phyloP scores from a whole-genome alignment of 2,329 filamentous ascomycete species.

The Mollisia scopiformis region DNA sequence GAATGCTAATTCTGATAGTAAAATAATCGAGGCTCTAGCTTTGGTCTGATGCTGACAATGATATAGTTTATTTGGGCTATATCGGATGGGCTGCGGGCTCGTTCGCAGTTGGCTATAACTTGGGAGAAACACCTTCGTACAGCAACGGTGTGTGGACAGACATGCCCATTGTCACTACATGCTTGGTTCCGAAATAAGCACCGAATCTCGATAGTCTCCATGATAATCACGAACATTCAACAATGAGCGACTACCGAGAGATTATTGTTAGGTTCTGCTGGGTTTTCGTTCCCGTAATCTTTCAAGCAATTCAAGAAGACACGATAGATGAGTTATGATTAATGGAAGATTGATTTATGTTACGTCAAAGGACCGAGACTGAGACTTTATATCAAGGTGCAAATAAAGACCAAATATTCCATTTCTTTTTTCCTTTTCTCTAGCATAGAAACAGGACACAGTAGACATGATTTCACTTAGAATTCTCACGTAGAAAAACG shows the following conservation, averaged over 20 bases:
- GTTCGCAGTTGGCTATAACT: constrained; percentile 25
- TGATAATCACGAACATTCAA: too few relatives aligned
- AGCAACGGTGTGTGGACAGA: constrained; percentile 3
- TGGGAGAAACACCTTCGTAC: neutral
- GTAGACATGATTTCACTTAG: too few relatives aligned
- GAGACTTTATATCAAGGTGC: too few relatives aligned
- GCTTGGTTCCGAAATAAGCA: neutral
- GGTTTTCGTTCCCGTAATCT: too few relatives aligned
- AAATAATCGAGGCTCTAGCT: neutral
- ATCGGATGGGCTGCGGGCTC: constrained; percentile 42
- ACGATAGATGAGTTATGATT: neutral
- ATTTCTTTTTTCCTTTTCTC: too few relatives aligned
- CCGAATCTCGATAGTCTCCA: too few relatives aligned
- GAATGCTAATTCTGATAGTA: neutral
- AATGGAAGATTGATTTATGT: neutral
- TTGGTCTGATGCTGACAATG: neutral
- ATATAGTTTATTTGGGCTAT: constrained; percentile 40
- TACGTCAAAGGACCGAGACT: too few relatives aligned
- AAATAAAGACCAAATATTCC: too few relatives aligned
- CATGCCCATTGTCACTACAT: constrained; percentile 3
- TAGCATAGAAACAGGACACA: too few relatives aligned
- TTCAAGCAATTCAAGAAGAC: neutral
- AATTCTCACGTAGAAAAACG: too few relatives aligned
- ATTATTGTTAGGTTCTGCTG: too few relatives aligned
- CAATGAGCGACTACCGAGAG: too few relatives aligned